phyloP scores from a whole-genome alignment of 148 eudicot genomes.

The Fagopyrum esculentum region DNA sequence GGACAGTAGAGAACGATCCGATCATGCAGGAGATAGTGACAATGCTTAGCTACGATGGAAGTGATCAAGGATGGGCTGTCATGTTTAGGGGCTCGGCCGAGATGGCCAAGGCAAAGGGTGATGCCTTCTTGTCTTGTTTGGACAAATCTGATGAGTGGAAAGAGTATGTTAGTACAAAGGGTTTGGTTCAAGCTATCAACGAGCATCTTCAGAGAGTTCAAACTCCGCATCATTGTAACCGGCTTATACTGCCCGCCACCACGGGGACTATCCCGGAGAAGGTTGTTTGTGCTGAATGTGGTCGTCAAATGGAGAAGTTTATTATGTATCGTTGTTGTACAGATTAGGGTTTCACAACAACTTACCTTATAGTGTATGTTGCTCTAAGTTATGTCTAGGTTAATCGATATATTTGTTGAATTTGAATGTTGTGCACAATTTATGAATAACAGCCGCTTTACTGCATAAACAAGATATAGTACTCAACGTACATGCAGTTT shows the following conservation, averaged over 20 bases:
- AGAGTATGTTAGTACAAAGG: conserved; percentile 16
- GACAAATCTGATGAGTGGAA: conserved; percentile 36
- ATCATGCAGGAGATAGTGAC: conserved; percentile 62
- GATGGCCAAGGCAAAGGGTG: conserved; percentile 55
- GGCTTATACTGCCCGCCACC: conserved; percentile 56
- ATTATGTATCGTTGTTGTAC: conserved; percentile 73
- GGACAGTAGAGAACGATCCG: conserved; percentile 41
- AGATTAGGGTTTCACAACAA: conserved; percentile 18
- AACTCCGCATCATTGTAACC: conserved; percentile 60
- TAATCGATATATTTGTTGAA: neutral
- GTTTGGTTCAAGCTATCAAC: conserved; percentile 40
- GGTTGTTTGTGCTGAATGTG: conserved; percentile 67
- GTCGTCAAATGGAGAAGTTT: conserved; percentile 54
- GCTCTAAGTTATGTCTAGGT: neutral
- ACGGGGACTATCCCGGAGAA: conserved; percentile 45
- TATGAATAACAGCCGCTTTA: neutral
- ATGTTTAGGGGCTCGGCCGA: conserved; percentile 44
- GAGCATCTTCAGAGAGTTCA: conserved; percentile 33
- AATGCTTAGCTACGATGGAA: conserved; percentile 58
- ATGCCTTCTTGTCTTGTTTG: conserved; percentile 30
- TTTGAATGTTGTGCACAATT: neutral
- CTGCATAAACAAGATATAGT: neutral
- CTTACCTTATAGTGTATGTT: neutral
- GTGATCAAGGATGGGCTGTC: conserved; percentile 75
- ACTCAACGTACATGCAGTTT: neutral